Conservation (phyloP, 1,284 basidiomycete genomes). For the Anthracocystis panici-leucophaei region DNA sequence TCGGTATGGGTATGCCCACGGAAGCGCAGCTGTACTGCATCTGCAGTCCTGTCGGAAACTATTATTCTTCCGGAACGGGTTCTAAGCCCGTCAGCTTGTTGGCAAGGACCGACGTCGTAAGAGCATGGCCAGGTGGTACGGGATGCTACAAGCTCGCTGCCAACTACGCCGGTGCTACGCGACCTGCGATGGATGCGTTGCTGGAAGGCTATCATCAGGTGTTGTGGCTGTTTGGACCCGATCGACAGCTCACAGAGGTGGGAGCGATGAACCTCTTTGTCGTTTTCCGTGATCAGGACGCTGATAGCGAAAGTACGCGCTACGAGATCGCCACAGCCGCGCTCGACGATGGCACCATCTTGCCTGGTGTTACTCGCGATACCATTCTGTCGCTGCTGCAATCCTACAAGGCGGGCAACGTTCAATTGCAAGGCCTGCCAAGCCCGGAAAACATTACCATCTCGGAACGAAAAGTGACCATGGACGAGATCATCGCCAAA, state of each 20-base stretch:
- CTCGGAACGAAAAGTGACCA: slow-evolving; percentile 48
- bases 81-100: slow-evolving; percentile 52
- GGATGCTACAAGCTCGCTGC: slow-evolving; percentile 91
- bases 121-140: slow-evolving; percentile 91
- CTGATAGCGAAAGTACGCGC: slow-evolving; percentile 16
- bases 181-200: slow-evolving; percentile 47
- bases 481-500: slow-evolving; percentile 49
- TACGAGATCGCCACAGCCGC: slow-evolving; percentile 71
- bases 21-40: slow-evolving; percentile 60
- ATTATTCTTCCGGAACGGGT: slow-evolving; percentile 53
- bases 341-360: slow-evolving; percentile 78
- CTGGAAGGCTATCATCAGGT: slow-evolving; percentile 54
- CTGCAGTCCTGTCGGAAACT: slow-evolving; percentile 57
- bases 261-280: slow-evolving; percentile 59
- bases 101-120: slow-evolving; percentile 66
- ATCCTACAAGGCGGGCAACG: slow-evolving; percentile 77
- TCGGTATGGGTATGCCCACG: slow-evolving; percentile 52
- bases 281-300: slow-evolving; percentile 47
- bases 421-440: slow-evolving; percentile 62
- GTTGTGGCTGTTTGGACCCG: slow-evolving; percentile 51
- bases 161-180: slow-evolving; percentile 72
- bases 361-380: slow-evolving; percentile 98
- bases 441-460: slow-evolving; percentile 37
- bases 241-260: slow-evolving; percentile 53
- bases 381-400: slow-evolving; percentile 76